These are phyloP conservation scores for Daldinia vernicosa DNA, from an alignment of 495 filamentous ascomycete species.

Conservation along the genomic window DNA sequence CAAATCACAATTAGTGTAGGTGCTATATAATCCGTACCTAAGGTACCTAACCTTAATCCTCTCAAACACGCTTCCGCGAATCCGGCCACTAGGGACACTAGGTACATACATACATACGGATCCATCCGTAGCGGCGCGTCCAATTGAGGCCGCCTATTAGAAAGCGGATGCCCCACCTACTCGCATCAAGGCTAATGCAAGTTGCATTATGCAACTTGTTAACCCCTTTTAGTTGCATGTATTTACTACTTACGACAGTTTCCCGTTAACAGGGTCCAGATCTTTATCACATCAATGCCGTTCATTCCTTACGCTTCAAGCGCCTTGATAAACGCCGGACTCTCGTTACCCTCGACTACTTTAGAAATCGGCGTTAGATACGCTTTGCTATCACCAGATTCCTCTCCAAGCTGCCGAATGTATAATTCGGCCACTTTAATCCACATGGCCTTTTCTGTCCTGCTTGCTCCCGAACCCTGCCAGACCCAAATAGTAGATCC, in stretches of 20 bases:
- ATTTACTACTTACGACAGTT: too few relatives aligned
- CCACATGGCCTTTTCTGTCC: constrained; percentile 64
- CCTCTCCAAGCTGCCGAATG: constrained; percentile 57
- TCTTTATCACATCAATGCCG: too few relatives aligned
- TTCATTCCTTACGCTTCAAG: constrained; percentile 28
- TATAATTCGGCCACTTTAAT: constrained; percentile 65
- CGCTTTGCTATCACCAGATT: constrained; percentile 47
- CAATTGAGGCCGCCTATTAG: too few relatives aligned
- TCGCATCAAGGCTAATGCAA: too few relatives aligned
- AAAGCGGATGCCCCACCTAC: too few relatives aligned
- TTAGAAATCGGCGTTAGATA: constrained; percentile 62
- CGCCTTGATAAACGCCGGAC: constrained; percentile 56
- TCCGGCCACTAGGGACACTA: background rate
- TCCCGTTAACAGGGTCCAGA: too few relatives aligned
- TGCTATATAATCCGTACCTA: too few relatives aligned
- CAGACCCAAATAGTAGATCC: constrained; percentile 67
- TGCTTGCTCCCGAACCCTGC: constrained; percentile 64
- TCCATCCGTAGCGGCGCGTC: too few relatives aligned
- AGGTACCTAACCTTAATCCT: background rate
- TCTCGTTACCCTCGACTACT: constrained; percentile 63
- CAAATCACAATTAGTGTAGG: background rate
- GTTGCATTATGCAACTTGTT: background rate
- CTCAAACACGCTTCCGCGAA: background rate
- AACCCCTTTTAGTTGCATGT: background rate
- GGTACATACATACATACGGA: too few relatives aligned